phyloP scores from a whole-genome alignment of 768 basidiomycete genomes.

The Leucogyrophana mollusca region DNA sequence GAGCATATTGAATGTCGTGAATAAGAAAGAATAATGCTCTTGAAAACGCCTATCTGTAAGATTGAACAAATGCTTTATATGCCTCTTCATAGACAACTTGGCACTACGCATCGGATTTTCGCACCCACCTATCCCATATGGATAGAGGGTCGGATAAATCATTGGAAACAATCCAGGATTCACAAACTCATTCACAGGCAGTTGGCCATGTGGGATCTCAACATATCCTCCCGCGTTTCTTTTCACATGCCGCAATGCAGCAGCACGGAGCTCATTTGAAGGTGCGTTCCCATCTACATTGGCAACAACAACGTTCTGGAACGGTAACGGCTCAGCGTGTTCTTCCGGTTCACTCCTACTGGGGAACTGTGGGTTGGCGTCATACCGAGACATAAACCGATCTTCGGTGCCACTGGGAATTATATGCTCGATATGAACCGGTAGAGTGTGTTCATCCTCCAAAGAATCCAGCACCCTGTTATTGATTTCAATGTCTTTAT shows the following conservation, averaged over 20 bases:
- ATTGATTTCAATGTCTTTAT: slow-evolving; percentile 28
- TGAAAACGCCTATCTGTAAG: slow-evolving; percentile 12
- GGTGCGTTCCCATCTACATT: slow-evolving; percentile 28
- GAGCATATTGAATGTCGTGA: slow-evolving; percentile 40
- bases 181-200: slow-evolving; percentile 34
- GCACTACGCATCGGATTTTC: slow-evolving; percentile 26
- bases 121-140: slow-evolving; percentile 42
- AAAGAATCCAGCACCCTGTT: slow-evolving; percentile 15
- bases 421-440: slow-evolving; percentile 28
- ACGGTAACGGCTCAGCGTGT: too few relatives aligned
- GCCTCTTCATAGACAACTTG: slow-evolving; percentile 27
- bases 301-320: slow-evolving; percentile 27
- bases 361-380: too few relatives aligned
- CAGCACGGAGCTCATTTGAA: slow-evolving; percentile 27
- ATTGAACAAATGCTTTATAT: slow-evolving; percentile 32
- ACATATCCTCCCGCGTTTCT: slow-evolving; percentile 24
- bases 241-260: slow-evolving; percentile 33
- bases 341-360: too few relatives aligned
- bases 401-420: slow-evolving; percentile 9
- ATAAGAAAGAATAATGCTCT: slow-evolving; percentile 33
- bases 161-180: slow-evolving; percentile 33
- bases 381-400: slow-evolving; percentile 13
- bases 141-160: slow-evolving; percentile 43
- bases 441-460: slow-evolving; percentile 16
- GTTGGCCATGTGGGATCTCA: slow-evolving; percentile 29